These are phyloP conservation scores for Elongisporangium prolatum DNA, from an alignment of 352 stramenopile genomes.

Conservation along the genomic window DNA sequence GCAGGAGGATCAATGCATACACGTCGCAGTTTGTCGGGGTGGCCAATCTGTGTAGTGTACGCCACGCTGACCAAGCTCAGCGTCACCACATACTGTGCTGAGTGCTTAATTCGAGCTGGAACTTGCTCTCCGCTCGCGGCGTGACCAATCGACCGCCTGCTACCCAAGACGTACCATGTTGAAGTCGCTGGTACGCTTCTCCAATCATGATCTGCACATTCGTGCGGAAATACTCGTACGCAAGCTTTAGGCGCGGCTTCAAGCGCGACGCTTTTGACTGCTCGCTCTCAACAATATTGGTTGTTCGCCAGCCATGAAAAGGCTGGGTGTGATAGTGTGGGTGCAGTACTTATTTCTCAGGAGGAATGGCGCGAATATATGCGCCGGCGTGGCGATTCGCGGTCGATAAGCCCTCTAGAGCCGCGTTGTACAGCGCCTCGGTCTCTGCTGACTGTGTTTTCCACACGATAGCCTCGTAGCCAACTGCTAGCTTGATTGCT, in stretches of 20 bases:
- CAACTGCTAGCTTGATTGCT: background rate
- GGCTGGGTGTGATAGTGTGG: slow-evolving; percentile 7
- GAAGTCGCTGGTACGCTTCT: background rate
- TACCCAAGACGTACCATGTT: background rate
- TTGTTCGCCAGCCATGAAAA: slow-evolving; percentile 9
- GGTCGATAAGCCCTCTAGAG: background rate
- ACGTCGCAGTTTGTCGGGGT: no score
- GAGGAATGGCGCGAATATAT: slow-evolving; percentile 1
- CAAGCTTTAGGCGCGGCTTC: background rate
- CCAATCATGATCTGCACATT: background rate
- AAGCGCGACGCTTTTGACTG: background rate
- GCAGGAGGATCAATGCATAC: no score
- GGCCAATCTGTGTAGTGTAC: background rate
- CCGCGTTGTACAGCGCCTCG: background rate
- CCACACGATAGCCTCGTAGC: slow-evolving; percentile 3
- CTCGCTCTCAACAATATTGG: slow-evolving; percentile 8
- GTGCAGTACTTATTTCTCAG: slow-evolving; percentile 3
- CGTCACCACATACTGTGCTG: no score
- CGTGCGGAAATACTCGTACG: background rate
- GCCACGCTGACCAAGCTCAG: background rate
- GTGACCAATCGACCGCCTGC: background rate
- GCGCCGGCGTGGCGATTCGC: slow-evolving; percentile 3
- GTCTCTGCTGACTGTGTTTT: slow-evolving; percentile 1
- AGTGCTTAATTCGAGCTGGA: no score
- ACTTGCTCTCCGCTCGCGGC: no score